Percentiles rank a stretch among this genome's conserved stretches.
phyloP scores from a whole-genome alignment of 371 early-diverging fungal species.

The Mortierella polycephala region DNA sequence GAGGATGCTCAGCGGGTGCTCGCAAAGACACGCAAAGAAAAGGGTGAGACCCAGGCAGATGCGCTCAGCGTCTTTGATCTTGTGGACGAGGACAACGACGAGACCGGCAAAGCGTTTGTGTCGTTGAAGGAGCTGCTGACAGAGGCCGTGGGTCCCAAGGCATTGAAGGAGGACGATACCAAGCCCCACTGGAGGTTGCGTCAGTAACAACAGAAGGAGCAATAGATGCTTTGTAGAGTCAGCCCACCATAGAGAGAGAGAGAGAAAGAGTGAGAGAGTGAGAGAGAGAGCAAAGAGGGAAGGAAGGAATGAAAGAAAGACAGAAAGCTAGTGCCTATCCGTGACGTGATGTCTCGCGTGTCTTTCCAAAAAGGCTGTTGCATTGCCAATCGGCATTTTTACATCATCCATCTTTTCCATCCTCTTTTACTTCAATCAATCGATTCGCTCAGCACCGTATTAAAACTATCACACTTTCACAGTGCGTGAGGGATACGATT shows the following conservation, averaged over 20 bases:
- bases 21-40: conserved; percentile 72
- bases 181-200: conserved; percentile 51
- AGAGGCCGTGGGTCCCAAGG: conserved; percentile 33
- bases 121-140: conserved; percentile 15
- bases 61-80: conserved; percentile 35
- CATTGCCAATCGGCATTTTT: neutral
- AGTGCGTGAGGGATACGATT: neutral
- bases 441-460: no score
- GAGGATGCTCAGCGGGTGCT: conserved; percentile 79
- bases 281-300: no score
- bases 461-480: neutral
- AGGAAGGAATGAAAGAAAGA: no score
- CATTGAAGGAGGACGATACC: conserved; percentile 40
- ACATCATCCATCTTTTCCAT: neutral
- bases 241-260: no score
- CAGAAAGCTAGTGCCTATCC: no score
- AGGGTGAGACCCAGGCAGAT: conserved; percentile 65
- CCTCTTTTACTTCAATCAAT: no score
- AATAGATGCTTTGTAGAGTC: no score
- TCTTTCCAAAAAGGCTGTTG: no score
- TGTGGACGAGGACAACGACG: conserved; percentile 33
- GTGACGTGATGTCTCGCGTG: neutral
- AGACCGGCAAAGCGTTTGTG: conserved; percentile 22
- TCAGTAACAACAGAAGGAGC: neutral
- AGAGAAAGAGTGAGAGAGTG: no score